Base-by-base conservation (phyloP, 2,329 filamentous ascomycete species). In the Exserohilum turcica region DNA sequence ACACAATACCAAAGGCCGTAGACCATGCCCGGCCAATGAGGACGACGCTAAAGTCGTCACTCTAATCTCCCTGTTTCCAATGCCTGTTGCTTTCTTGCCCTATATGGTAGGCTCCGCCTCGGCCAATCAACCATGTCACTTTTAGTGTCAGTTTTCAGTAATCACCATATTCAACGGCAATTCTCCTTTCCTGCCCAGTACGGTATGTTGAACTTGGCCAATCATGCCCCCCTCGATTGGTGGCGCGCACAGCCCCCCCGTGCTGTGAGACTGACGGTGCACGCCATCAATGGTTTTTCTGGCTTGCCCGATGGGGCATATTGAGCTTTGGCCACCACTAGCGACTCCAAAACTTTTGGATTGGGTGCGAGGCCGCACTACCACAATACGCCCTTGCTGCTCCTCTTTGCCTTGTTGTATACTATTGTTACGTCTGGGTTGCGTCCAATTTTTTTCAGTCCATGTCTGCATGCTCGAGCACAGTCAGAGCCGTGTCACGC, bases 401-500 rank as follows among this genome's bases (percentile, higher is more conserved):
- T 28, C 18, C 19, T 10, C 18, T 15, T 46, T 18, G 10, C 18
- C 9, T 31, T 21, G 21, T 24, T 27, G 15, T 12, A 24, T 39
- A 27, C 15, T n/a, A 24, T 24, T 18, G 21, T 28, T 44, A 28
- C 32, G 24, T 32, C 19, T 27, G 27, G 16, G 39, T 40, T 9
- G 35, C 31, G 27, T 33, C 21, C 10, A 15, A 8, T n/a, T n/a
- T 36, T 29, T 5, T 21, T 21, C 31, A 19, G 56, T 58, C 61
- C 40, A 73, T 73, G 70, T 71, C 70, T 66, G 53, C 62, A 59
- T 71, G 64, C 51, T 65, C 61, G 21, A 64, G 52, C 46, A 63
- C 68, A 16, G 28, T 67, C 60, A 71, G 65, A 69, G 65, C 62
- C 64, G 64, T 63, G 44, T 68, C 59, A 63, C 74, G 63, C 60